Conservation (phyloP, 1,284 basidiomycete species). For the Pseudozyma sp. region DNA sequence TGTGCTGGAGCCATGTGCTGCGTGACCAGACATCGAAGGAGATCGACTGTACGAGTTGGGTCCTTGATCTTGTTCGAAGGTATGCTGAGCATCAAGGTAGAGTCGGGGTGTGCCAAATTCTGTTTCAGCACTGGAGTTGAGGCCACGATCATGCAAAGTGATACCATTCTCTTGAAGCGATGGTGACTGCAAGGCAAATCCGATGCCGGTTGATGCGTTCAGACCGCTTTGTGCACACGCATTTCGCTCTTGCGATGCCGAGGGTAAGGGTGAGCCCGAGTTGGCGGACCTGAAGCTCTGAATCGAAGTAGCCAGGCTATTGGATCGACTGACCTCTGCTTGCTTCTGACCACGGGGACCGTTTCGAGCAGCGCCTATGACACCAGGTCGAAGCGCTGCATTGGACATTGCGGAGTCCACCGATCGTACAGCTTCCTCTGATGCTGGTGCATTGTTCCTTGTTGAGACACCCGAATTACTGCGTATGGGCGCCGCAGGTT, state of each 20-base stretch:
- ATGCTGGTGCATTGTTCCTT: slow-evolving; percentile 15
- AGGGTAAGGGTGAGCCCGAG: slow-evolving; percentile 34
- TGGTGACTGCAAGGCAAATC: slow-evolving; percentile 24
- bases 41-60: slow-evolving; percentile 14
- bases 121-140: slow-evolving; percentile 24
- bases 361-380: slow-evolving; percentile 27
- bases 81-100: slow-evolving; percentile 42
- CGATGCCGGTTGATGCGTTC: slow-evolving; percentile 4
- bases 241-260: not conserved
- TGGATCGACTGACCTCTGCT: slow-evolving; percentile 35
- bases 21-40: not conserved
- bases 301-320: slow-evolving; percentile 41
- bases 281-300: slow-evolving; percentile 45
- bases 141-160: slow-evolving; percentile 14
- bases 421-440: slow-evolving; percentile 30
- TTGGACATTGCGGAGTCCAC: slow-evolving; percentile 29
- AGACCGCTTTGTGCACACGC: not conserved
- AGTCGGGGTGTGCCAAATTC: slow-evolving; percentile 46
- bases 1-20: slow-evolving; percentile 1
- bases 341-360: slow-evolving; percentile 7
- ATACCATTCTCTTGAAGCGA: slow-evolving; percentile 16
- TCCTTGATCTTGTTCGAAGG: slow-evolving; percentile 19
- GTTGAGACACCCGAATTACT: slow-evolving; percentile 31
- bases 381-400: slow-evolving; percentile 17
- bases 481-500: slow-evolving; percentile 27